Evolutionary conservation across 495 filamentous ascomycete species (phyloP).

Genomic region (Aeminium ludgeri): DNA sequence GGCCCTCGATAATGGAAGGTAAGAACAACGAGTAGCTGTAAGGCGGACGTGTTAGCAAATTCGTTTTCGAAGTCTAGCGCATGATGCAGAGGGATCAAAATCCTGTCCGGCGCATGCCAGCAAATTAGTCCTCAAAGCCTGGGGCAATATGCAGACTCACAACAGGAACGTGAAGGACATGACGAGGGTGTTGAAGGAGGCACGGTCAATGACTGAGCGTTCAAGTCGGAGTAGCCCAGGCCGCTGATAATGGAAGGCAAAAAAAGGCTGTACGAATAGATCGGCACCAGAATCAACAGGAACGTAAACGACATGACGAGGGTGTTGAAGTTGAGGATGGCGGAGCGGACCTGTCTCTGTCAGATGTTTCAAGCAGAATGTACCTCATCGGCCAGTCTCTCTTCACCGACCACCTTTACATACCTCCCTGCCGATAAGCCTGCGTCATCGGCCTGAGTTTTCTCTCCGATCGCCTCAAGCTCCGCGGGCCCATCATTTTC

Average conservation of each 20-base stretch:
- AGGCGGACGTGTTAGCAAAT: too few relatives aligned
- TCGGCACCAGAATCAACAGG: conserved; percentile 27
- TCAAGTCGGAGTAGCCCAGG: conserved; percentile 13
- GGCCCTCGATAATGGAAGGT: conserved; percentile 10
- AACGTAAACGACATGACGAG: conserved; percentile 27
- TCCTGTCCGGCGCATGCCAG: too few relatives aligned
- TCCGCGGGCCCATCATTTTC: conserved; percentile 16
- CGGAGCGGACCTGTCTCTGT: conserved; percentile 27
- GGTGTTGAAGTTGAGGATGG: conserved; percentile 29
- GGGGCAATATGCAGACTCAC: too few relatives aligned
- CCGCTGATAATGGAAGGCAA: conserved; percentile 18
- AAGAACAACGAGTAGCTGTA: conserved; percentile 21
- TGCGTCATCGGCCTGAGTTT: conserved; percentile 8
- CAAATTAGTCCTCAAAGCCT: too few relatives aligned
- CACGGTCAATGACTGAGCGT: too few relatives aligned
- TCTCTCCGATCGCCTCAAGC: conserved; percentile 14
- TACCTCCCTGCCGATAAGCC: conserved; percentile 17
- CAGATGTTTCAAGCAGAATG: too few relatives aligned
- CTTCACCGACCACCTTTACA: conserved; percentile 19
- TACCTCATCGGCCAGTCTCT: too few relatives aligned
- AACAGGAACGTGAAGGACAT: too few relatives aligned
- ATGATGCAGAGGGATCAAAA: too few relatives aligned
- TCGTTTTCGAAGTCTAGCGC: too few relatives aligned
- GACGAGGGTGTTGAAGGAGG: too few relatives aligned
- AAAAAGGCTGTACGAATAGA: conserved; percentile 23